Evolutionary conservation across 768 basidiomycete species (phyloP).

Genomic region (Panellus pusillus): DNA sequence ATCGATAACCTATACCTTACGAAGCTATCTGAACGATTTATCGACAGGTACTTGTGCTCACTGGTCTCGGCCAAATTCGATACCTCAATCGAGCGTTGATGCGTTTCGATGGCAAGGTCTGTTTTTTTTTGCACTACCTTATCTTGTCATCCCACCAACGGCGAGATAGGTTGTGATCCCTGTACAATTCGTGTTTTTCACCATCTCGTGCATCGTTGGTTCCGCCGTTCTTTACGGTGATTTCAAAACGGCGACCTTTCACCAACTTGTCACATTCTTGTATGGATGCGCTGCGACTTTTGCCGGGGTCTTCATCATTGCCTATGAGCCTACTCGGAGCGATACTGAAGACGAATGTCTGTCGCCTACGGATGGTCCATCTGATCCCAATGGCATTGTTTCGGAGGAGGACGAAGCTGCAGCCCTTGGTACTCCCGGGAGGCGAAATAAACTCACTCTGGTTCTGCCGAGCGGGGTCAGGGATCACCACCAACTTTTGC

Average conservation of each 20-base stretch:
- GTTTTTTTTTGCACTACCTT: background rate
- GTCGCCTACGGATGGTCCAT: constrained; percentile 29
- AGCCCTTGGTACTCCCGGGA: background rate
- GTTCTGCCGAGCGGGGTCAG: constrained; percentile 46
- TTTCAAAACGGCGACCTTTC: constrained; percentile 79
- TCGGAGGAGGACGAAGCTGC: constrained; percentile 31
- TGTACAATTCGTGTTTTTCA: constrained; percentile 93
- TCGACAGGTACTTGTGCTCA: constrained; percentile 61
- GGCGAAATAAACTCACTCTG: constrained; percentile 29
- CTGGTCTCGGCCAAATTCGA: constrained; percentile 81
- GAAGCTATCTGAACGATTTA: background rate
- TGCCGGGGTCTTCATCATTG: constrained; percentile 84
- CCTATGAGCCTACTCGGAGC: constrained; percentile 50
- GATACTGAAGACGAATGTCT: constrained; percentile 32
- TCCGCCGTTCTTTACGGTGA: constrained; percentile 94
- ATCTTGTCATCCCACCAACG: background rate
- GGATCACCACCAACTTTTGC: constrained; percentile 48
- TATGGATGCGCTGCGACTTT: constrained; percentile 92
- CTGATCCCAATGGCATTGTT: constrained; percentile 18
- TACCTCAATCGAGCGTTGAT: constrained; percentile 87
- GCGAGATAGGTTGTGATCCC: constrained; percentile 78
- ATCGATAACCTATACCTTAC: constrained; percentile 22
- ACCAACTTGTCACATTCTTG: constrained; percentile 79
- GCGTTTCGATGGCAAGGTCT: constrained; percentile 89
- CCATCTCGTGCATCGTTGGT: constrained; percentile 87